These are phyloP conservation scores for Lactarius akahatsu DNA, from an alignment of 768 basidiomycete species.

Conservation along the genomic window DNA sequence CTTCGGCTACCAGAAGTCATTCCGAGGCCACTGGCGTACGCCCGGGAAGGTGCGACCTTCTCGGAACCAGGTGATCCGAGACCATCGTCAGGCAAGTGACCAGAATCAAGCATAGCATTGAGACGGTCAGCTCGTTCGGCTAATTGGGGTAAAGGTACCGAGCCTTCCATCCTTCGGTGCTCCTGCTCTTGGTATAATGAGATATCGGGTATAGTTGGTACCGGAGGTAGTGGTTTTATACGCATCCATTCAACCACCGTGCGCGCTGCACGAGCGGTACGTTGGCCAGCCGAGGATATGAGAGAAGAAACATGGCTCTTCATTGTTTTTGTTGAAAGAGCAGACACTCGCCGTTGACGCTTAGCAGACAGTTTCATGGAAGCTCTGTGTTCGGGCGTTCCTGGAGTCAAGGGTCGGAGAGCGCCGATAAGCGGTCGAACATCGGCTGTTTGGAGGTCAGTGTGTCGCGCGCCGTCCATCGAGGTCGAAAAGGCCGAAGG, in stretches of 20 bases:
- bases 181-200: constrained; percentile 44
- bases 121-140: constrained; percentile 51
- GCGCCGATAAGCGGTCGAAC: neutral
- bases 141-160: constrained; percentile 52
- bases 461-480: neutral
- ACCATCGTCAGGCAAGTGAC: constrained; percentile 53
- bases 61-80: constrained; percentile 31
- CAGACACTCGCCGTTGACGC: constrained; percentile 39
- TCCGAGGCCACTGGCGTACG: constrained; percentile 15
- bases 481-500: constrained; percentile 8
- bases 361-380: neutral
- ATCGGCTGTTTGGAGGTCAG: neutral
- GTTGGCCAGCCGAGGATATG: constrained; percentile 39
- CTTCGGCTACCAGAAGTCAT: constrained; percentile 15
- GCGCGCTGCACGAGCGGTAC: constrained; percentile 17
- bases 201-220: constrained; percentile 52
- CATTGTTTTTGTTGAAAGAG: constrained; percentile 40
- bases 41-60: constrained; percentile 1
- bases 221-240: constrained; percentile 57
- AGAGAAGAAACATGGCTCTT: constrained; percentile 52
- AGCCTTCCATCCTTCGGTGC: constrained; percentile 46
- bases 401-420: constrained; percentile 5
- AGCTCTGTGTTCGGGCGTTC: constrained; percentile 1
- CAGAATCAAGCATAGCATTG: constrained; percentile 51
- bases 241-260: constrained; percentile 40